Percentiles rank a stretch among this genome's conserved stretches.
Conservation (phyloP, 257 asterid genomes). For the Coffea canephora region DNA sequence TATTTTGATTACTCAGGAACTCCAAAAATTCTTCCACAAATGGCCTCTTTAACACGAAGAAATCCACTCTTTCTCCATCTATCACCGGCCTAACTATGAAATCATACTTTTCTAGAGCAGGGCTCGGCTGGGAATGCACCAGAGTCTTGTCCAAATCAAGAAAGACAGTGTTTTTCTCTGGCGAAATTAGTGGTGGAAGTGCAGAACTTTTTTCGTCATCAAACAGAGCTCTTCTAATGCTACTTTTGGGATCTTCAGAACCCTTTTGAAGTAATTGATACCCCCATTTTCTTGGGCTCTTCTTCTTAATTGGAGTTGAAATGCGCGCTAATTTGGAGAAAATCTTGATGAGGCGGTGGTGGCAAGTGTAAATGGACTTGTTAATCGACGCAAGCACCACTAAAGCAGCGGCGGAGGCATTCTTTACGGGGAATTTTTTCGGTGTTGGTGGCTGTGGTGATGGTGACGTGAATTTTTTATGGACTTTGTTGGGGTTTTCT, state of each 20-base stretch:
- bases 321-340: conserved; percentile 58
- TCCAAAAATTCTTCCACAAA: too few relatives aligned
- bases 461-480: conserved; percentile 45
- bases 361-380: conserved; percentile 70
- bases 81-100: too few relatives aligned
- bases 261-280: conserved; percentile 54
- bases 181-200: conserved; percentile 47
- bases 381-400: conserved; percentile 65
- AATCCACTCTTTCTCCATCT: too few relatives aligned
- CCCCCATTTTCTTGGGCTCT: conserved; percentile 38
- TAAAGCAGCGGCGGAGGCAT: conserved; percentile 52
- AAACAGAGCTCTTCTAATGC: conserved; percentile 40
- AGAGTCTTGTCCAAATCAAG: conserved; percentile 90
- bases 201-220: conserved; percentile 15
- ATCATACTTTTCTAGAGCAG: conserved; percentile 71
- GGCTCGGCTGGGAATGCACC: conserved; percentile 62
- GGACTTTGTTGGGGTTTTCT: conserved; percentile 77
- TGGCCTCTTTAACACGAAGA: too few relatives aligned
- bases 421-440: conserved; percentile 58
- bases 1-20: conserved; percentile 17
- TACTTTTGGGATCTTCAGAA: conserved; percentile 19
- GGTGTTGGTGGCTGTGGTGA: conserved; percentile 38
- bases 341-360: conserved; percentile 78
- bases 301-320: conserved; percentile 44
- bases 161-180: conserved; percentile 53